Base-by-base conservation (phyloP, 495 filamentous ascomycete species). In the Hypoxylon perforatum region DNA sequence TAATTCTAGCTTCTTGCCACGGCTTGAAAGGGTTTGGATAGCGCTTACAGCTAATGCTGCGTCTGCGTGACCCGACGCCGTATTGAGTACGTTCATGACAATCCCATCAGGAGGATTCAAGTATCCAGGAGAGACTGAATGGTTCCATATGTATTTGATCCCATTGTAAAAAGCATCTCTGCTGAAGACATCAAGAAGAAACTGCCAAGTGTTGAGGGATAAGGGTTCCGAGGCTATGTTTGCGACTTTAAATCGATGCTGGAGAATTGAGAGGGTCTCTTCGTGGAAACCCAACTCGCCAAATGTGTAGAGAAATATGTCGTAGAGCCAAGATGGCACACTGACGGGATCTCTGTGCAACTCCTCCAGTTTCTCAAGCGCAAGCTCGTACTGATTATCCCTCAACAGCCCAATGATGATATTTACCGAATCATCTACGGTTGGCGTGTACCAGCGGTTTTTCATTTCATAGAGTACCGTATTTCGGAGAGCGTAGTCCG, bases 331-430 rank as follows among this genome's bases (percentile, higher is more conserved):
- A 4, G 74, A 63, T 39, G 89, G 83, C 6, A 94, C 71, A 5
- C 62, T 46, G 5, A 86, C 81, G 1, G 83, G 82, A 36, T 86
- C 80, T 38, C 76, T 77, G 44, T 87, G 78, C 84, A 96, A 88
- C 23, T 82, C 73, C 15, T 90, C 87, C 42, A 97, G 72, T 61
- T 87, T 86, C 25, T 93, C 87, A 47, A 97, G 73, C 1, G 92
- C 94, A 69, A 91, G 77, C 75, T 99, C 95, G 53, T 91, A 86
- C 65, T 94, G 90, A 10, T 87, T 85, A 67, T 97, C 93, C 48
- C 91, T 83, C 35, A 97, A 77, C 23, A 95, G 75, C 0, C 93
- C 93, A 30, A 89, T 78, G 4, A 89, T 85, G 33, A 97, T 82
- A 73, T 86, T 85, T 71, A 88, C 83, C 78, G 83, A 87, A 14